Evolutionary conservation across 306 rosid species (phyloP).

Genomic region (Albizia julibrissin): DNA sequence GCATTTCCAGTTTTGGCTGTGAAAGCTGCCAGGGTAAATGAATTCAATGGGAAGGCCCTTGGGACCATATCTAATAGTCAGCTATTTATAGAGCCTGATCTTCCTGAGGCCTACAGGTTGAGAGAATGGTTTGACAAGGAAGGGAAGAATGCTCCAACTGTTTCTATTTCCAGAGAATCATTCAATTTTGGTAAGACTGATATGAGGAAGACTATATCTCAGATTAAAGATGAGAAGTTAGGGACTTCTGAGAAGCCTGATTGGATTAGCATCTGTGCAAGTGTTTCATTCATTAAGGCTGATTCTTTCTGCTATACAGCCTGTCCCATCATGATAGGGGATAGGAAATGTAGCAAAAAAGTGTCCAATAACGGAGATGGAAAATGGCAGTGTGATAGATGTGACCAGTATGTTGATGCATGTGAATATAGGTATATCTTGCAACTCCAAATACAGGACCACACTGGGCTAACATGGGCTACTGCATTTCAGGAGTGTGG

Average conservation of each 20-base stretch:
- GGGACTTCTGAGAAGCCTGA: conserved; percentile 95
- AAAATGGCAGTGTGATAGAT: conserved; percentile 86
- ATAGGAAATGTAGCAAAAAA: conserved; percentile 83
- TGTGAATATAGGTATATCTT: conserved; percentile 88
- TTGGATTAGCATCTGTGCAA: conserved; percentile 82
- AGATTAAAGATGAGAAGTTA: conserved; percentile 87
- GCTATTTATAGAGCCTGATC: conserved; percentile 71
- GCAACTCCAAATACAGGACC: conserved; percentile 81
- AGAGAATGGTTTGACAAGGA: conserved; percentile 77
- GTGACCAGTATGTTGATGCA: conserved; percentile 58
- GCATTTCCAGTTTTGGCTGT: conserved; percentile 71
- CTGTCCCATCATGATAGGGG: conserved; percentile 79
- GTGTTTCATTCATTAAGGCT: conserved; percentile 57
- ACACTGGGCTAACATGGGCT: conserved; percentile 85
- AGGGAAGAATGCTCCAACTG: conserved; percentile 63
- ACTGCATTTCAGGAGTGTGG: conserved; percentile 96
- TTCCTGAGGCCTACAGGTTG: conserved; percentile 54
- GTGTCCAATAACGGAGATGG: conserved; percentile 89
- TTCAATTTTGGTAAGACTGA: conserved; percentile 51
- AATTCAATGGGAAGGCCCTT: conserved; percentile 80
- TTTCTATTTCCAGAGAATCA: conserved; percentile 72
- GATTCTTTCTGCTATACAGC: conserved; percentile 86
- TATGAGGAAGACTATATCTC: conserved; percentile 65
- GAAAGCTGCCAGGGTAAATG: conserved; percentile 73
- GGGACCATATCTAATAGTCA: conserved; percentile 75